Evolutionary conservation across 2,329 filamentous ascomycete species (phyloP).

Genomic region (Bipolaris sorokiniana): DNA sequence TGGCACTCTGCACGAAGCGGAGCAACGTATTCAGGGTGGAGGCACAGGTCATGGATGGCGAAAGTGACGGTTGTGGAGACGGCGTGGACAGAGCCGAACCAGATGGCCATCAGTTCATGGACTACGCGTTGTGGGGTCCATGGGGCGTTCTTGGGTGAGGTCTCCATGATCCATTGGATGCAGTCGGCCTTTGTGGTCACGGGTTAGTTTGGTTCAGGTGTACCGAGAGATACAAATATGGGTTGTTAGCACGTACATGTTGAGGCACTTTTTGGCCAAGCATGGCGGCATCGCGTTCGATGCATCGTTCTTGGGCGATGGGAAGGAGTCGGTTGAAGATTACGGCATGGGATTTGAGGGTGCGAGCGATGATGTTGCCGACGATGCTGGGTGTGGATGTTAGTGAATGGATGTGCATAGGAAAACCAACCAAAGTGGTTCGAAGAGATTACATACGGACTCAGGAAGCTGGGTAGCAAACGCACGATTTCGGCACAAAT

Average conservation of each 20-base stretch:
- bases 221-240: too few species aligned
- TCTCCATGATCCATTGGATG: constrained; percentile 47
- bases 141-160: constrained; percentile 28
- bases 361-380: constrained; percentile 20
- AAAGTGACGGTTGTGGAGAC: constrained; percentile 28
- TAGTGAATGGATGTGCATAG: neutral
- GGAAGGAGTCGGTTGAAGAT: constrained; percentile 24
- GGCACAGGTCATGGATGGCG: constrained; percentile 25
- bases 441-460: constrained; percentile 10
- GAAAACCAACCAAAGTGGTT: neutral
- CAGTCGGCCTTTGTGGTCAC: constrained; percentile 24
- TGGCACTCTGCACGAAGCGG: constrained; percentile 25
- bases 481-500: constrained; percentile 33
- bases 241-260: constrained; percentile 4
- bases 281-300: constrained; percentile 18
- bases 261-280: constrained; percentile 18
- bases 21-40: constrained; percentile 25
- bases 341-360: constrained; percentile 19
- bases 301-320: constrained; percentile 22
- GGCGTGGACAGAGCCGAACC: constrained; percentile 45
- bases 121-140: constrained; percentile 37
- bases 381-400: constrained; percentile 3
- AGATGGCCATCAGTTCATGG: constrained; percentile 44
- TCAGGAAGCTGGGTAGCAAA: constrained; percentile 24
- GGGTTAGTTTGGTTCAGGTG: neutral